Conservation (phyloP, 345 rosid genomes). For the Salix brachista region DNA sequence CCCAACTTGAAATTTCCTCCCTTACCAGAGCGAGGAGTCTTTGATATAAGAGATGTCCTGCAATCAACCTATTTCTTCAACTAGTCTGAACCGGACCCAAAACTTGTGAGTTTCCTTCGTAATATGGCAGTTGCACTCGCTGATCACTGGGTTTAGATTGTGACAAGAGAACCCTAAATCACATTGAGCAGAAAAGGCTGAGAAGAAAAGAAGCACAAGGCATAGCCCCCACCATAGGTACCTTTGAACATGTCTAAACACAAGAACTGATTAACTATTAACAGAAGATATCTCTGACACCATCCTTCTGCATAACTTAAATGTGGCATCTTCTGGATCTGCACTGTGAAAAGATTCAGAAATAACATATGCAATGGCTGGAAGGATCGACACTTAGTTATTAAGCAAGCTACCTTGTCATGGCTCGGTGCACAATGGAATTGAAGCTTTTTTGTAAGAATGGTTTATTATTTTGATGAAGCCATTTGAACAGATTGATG, state of each 20-base stretch:
- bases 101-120: neutral
- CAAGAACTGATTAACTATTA: neutral
- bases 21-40: constrained; percentile 85
- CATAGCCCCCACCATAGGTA: too few relatives aligned
- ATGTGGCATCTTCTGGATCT: neutral
- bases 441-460: neutral
- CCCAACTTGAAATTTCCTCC: constrained; percentile 75
- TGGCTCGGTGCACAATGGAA: neutral
- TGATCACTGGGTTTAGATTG: neutral
- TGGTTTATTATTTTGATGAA: neutral
- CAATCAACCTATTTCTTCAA: constrained; percentile 90
- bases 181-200: neutral
- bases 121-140: neutral
- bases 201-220: constrained; percentile 4
- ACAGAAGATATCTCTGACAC: constrained; percentile 1
- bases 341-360: neutral
- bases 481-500: neutral
- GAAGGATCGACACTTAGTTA: neutral
- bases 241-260: constrained; percentile 5
- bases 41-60: constrained; percentile 78
- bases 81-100: constrained; percentile 27
- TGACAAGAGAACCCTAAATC: neutral
- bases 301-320: neutral
- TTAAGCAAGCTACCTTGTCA: neutral
- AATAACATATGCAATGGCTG: neutral